Evolutionary conservation across 192 early-diverging fungal genomes (phyloP), one percentile per base, ranked within the genome.

Genomic region (Rhizophlyctis rosea): DNA sequence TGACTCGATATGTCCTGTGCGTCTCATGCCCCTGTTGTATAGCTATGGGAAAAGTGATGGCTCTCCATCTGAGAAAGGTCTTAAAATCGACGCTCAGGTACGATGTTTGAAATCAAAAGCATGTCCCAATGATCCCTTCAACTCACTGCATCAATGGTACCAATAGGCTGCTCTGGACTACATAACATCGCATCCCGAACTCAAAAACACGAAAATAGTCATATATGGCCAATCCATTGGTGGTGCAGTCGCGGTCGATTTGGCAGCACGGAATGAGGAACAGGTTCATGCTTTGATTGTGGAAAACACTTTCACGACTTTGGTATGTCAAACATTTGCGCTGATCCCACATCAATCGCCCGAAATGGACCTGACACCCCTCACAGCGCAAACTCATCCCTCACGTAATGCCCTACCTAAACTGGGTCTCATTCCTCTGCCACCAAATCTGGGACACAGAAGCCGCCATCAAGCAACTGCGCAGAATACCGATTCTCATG

Each of bases 141-240:
- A 53, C 34, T 61, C 16, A 21, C 30, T 3, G n/a, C 18, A 32
- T 23, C n/a, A 32, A 25, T 28, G 68, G 21, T 76, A 23, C 21
- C 25, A 50, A 28, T 70, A 91, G 78, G 85, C 93, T 4, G 84
- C 90, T 21, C 72, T 98, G 34, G 89, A 97, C 58, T 97, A 84
- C 75, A 79, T 99, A 39, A 77, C 77, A 34, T 72, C 80, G 4
- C 90, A 97, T 67, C 83, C 84, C 14, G 73, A 89, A 27, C 72
- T 93, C 1, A 76, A 76, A 27, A 72, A 90, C 59, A 89, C 91
- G 1, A 88, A 88, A 61, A 66, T 99, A 44, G 76, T 99, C 34
- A 83, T 91, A 0, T 98, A 90, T 72, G 97, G 96, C 0, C 97
- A 99, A 68, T 94, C 91, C 5, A 87, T 99, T 59, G 97, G 97